These are phyloP conservation scores for Trichosporon faecale DNA, from an alignment of 1,284 basidiomycete species.

Conservation along the genomic window DNA sequence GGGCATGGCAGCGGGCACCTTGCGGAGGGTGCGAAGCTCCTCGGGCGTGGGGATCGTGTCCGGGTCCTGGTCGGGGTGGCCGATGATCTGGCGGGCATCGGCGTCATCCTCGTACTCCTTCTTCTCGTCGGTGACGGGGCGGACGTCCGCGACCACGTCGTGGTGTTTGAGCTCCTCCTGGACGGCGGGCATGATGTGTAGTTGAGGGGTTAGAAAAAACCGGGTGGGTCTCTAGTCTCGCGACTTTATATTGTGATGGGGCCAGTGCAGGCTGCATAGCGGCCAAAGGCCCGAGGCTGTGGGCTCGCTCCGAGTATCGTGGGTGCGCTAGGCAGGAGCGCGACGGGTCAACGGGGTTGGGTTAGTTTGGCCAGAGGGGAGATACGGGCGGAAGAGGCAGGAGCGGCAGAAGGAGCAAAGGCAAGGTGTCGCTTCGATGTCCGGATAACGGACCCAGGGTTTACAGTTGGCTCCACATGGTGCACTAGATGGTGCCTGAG, in stretches of 20 bases:
- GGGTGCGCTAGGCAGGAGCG: neutral
- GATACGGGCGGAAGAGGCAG: neutral
- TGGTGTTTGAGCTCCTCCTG: conserved; percentile 8
- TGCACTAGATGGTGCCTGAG: conserved; percentile 3
- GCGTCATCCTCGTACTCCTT: neutral
- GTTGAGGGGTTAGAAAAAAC: neutral
- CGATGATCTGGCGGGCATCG: conserved; percentile 3
- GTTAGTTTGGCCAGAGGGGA: too few relatives aligned
- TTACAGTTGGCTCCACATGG: conserved; percentile 9
- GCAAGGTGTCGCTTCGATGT: neutral
- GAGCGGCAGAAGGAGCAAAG: neutral
- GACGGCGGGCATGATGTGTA: neutral
- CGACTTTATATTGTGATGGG: neutral
- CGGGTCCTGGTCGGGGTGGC: conserved; percentile 11
- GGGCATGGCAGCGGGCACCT: conserved; percentile 18
- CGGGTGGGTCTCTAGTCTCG: too few relatives aligned
- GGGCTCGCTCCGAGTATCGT: neutral
- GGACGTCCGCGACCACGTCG: conserved; percentile 3
- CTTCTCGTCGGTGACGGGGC: conserved; percentile 10
- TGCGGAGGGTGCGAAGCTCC: conserved; percentile 17
- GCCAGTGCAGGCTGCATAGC: neutral
- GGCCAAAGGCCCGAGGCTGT: neutral
- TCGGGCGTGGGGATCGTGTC: conserved; percentile 20
- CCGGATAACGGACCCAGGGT: conserved; percentile 3
- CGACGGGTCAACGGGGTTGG: neutral